phyloP scores from a whole-genome alignment of 805 yeast genomes.

The Teunomyces stri region DNA sequence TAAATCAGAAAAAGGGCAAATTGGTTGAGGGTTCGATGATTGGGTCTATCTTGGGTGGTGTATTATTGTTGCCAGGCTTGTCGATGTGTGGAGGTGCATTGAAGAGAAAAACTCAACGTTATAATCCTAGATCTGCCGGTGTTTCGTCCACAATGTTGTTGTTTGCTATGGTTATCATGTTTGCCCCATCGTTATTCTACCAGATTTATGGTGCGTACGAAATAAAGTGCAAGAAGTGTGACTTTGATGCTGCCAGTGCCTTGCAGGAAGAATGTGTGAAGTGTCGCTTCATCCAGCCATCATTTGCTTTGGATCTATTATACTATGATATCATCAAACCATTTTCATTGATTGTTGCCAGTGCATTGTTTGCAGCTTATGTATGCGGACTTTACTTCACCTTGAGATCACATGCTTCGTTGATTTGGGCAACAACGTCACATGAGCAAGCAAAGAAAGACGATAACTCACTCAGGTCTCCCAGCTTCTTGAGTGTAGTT shows the following conservation, averaged over 20 bases:
- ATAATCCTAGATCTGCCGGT: constrained; percentile 95
- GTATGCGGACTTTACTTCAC: constrained; percentile 90
- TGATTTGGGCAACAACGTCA: constrained; percentile 77
- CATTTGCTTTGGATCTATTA: constrained; percentile 64
- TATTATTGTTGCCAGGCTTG: constrained; percentile 83
- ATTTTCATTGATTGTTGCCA: constrained; percentile 75
- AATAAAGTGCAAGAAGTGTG: constrained; percentile 64
- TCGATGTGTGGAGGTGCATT: constrained; percentile 98
- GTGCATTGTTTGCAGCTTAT: constrained; percentile 78
- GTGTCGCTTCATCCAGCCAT: constrained; percentile 78
- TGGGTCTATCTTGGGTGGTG: constrained; percentile 92
- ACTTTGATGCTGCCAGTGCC: constrained; percentile 8
- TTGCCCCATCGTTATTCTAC: constrained; percentile 87
- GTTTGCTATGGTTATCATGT: constrained; percentile 85
- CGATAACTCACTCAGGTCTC: constrained; percentile 25
- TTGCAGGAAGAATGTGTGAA: constrained; percentile 51
- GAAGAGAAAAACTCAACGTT: constrained; percentile 87
- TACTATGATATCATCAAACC: constrained; percentile 75
- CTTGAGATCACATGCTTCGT: constrained; percentile 90
- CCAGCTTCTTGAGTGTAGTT: constrained; percentile 33
- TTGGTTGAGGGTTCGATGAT: constrained; percentile 95
- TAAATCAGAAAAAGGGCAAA: constrained; percentile 78
- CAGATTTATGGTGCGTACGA: constrained; percentile 88
- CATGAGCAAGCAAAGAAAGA: constrained; percentile 33
- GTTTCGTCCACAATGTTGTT: constrained; percentile 94